Conservation (phyloP, 768 basidiomycete genomes). For the Rhodotorula paludigena region DNA sequence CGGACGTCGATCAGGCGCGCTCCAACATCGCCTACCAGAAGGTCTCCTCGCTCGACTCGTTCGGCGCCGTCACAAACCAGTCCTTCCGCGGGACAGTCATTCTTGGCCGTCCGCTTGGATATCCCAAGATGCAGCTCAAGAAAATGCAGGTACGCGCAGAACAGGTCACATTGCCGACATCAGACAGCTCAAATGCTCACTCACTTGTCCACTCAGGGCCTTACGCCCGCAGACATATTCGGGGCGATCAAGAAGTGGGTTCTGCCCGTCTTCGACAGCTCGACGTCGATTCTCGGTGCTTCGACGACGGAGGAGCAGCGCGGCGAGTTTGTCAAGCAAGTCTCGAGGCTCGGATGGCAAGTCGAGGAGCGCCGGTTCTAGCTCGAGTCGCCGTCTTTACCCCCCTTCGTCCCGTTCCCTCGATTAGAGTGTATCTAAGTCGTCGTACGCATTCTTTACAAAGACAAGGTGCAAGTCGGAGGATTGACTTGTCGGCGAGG, state of each 20-base stretch:
- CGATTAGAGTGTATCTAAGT: no score
- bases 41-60: slow-evolving; percentile 71
- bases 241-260: slow-evolving; percentile 65
- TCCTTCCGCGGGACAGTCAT: slow-evolving; percentile 87
- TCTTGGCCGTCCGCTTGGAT: slow-evolving; percentile 66
- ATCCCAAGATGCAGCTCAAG: slow-evolving; percentile 65
- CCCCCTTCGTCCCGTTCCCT: no score
- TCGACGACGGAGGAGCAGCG: slow-evolving; percentile 75
- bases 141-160: slow-evolving; percentile 54
- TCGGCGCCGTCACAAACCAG: slow-evolving; percentile 70
- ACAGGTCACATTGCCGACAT: no score
- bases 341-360: slow-evolving; percentile 67
- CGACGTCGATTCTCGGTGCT: slow-evolving; percentile 69
- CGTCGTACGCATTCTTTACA: no score
- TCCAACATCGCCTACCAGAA: slow-evolving; percentile 79
- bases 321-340: slow-evolving; percentile 61
- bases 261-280: slow-evolving; percentile 72
- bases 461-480: no score
- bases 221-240: slow-evolving; percentile 74
- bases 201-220: slow-evolving; percentile 48
- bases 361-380: slow-evolving; percentile 54
- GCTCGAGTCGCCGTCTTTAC: background rate
- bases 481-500: no score
- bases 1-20: slow-evolving; percentile 79
- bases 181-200: background rate